Evolutionary conservation across 1,139 yeast species (phyloP), one percentile per base, ranked within the genome.

Genomic region (Suhomyces panamericanus): DNA sequence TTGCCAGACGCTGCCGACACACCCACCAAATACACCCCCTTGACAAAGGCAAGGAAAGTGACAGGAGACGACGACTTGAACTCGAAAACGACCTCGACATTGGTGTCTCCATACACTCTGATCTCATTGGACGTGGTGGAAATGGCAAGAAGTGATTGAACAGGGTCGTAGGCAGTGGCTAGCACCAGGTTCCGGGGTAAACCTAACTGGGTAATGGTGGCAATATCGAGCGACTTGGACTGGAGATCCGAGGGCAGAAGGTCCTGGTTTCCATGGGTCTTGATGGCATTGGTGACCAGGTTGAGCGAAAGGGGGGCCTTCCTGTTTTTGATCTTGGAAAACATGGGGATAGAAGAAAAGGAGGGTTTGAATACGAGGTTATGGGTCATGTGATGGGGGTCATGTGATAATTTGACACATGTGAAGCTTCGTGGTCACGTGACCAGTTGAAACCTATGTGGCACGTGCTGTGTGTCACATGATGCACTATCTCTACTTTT

Each of bases 121-220:
- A 93, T 75, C 41, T 81, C 81, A 38, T 90, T 88, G 11, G 66
- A 62, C 35, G 75, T 80, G 0, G 96, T 89, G 3, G 95, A 85
- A 0, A 89, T 69, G 0, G 97, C 98, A 53, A 90, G 64, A 35
- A 93, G 73, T 40, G 95, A 82, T 60, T 93, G 99, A 1, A 88
- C 84, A 1, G 96, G 96, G 62, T 93, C 98, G 63, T 75, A 87
- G 0, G 95, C 95, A 35, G 83, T 65, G 0, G 87, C 81, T 22
- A 80, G 67, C 3, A 87, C 78, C 29, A 73, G 63, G 52, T 69
- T 60, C 35, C 58, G 54, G 33, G 75, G 70, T 7, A 72, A 51
- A 2, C 79, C 78, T 43, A 69, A 49, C 48, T 70, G 75, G 41
- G 61, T 61, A 62, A 76, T 48, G 32, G 59, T 52, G 54, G 73